Base-by-base conservation (phyloP, 352 stramenopile species). In the Phytophthora pseudosyringae region DNA sequence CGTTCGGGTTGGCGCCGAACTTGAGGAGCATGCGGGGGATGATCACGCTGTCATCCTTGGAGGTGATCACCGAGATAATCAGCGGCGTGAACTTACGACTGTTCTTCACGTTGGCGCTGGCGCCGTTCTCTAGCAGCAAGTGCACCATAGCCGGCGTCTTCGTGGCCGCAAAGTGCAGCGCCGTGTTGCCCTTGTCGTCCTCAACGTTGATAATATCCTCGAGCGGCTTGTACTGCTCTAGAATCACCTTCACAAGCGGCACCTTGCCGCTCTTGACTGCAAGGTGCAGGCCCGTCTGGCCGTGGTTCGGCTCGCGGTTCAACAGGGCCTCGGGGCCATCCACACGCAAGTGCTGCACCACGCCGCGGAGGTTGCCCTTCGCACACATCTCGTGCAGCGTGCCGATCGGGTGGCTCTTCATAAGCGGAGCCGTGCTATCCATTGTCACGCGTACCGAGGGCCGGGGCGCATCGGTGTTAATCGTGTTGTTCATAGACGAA, bases 61-160 rank as follows among this genome's bases (percentile, higher is more conserved):
- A 91, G n/a, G 85, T 95, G 66, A 95, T 93, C 12, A 95, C 82
- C 32, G 85, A 90, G 53, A 95, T 95, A 60, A 95, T 93, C 41
- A 95, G 67, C 55, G 87, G 85, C 29, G 87, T 94, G 36, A 94
- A 83, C 67, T 91, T 92, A 47, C 87, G 87, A 32, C 80, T 88
- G 71, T 95, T 95, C 74, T 93, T 93, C 25, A 93, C 81, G 57
- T 93, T 95, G n/a, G 85, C 84, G 29, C 80, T 91, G 10, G 80
- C 85, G 0, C 87, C 87, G 16, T 68, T 80, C 64, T 95, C 85
- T n/a, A 95, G 64, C 45, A 95, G 53, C 54, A 91, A 52, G 44
- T 94, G 85, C 31, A 95, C 87, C 78, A 95, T 91, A 25, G 81
- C 81, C 1, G 87, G 83, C 11, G 78, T 91, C 80, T 95, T 95